Conservation (phyloP, 1,139 yeast species). For the Pichia sp. region DNA sequence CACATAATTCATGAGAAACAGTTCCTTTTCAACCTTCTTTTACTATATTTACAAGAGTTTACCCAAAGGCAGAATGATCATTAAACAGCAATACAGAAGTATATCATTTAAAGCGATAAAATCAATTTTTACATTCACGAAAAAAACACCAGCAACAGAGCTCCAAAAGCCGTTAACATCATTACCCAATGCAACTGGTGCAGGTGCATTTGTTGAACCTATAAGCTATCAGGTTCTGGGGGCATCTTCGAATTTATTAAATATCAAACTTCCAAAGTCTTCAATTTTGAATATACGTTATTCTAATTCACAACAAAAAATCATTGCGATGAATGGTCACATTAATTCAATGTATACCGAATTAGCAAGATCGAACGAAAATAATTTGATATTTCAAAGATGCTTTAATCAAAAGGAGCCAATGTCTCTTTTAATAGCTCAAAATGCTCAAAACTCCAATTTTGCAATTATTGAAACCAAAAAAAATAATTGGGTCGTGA, state of each 20-base stretch:
- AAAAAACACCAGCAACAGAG: slow-evolving; percentile 9
- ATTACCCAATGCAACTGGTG: slow-evolving; percentile 31
- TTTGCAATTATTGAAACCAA: slow-evolving; percentile 22
- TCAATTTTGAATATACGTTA: slow-evolving; percentile 35
- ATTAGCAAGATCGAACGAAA: slow-evolving; percentile 14
- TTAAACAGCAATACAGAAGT: slow-evolving; percentile 1
- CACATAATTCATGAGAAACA: no score
- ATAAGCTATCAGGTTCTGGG: slow-evolving; percentile 40
- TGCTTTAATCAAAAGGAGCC: slow-evolving; percentile 27
- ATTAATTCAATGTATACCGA: slow-evolving; percentile 26
- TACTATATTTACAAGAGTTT: no score
- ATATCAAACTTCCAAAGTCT: slow-evolving; percentile 44
- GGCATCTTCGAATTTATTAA: slow-evolving; percentile 37
- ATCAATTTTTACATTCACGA: slow-evolving; percentile 10
- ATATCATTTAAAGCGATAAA: slow-evolving; percentile 12
- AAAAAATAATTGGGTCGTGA: slow-evolving; percentile 35
- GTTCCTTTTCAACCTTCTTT: no score
- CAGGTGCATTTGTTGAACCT: slow-evolving; percentile 37
- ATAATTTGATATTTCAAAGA: slow-evolving; percentile 26
- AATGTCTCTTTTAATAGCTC: slow-evolving; percentile 27
- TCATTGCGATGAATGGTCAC: slow-evolving; percentile 43
- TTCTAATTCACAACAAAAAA: slow-evolving; percentile 36
- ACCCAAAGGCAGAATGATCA: no score
- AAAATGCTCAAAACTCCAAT: slow-evolving; percentile 23
- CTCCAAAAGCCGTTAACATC: slow-evolving; percentile 22